Conservation (phyloP, 2,329 filamentous ascomycete species). For the Fusarium incarnatum region DNA sequence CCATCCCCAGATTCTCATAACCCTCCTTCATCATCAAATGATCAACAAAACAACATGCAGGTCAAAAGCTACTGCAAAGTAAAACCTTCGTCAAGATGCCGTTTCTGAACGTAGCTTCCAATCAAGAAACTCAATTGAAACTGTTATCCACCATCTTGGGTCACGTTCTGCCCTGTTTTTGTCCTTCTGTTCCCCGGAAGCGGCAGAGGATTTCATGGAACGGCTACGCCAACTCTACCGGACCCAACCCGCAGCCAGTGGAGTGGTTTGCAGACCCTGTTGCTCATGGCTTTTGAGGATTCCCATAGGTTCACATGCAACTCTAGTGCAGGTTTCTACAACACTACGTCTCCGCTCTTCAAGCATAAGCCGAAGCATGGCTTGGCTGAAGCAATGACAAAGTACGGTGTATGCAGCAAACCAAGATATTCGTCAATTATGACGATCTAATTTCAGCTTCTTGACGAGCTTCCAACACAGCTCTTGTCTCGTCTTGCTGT, state of each 20-base stretch:
- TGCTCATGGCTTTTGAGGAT: slow-evolving; percentile 4
- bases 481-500: not conserved
- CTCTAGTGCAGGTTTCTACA: slow-evolving; percentile 11
- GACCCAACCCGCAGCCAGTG: slow-evolving; percentile 23
- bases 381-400: slow-evolving; percentile 16
- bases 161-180: slow-evolving; percentile 23
- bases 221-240: slow-evolving; percentile 32
- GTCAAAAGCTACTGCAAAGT: slow-evolving; percentile 7
- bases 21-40: slow-evolving; percentile 29
- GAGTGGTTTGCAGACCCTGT: slow-evolving; percentile 23
- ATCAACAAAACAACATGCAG: slow-evolving; percentile 5
- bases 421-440: slow-evolving; percentile 12
- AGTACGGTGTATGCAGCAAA: slow-evolving; percentile 13
- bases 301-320: slow-evolving; percentile 20
- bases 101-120: slow-evolving; percentile 11
- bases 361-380: slow-evolving; percentile 10
- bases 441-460: slow-evolving; percentile 13
- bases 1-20: slow-evolving; percentile 26
- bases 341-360: slow-evolving; percentile 3
- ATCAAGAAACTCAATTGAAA: slow-evolving; percentile 2
- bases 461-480: not conserved
- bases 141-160: slow-evolving; percentile 23
- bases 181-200: slow-evolving; percentile 25
- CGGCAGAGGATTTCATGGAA: slow-evolving; percentile 33
- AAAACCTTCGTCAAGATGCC: slow-evolving; percentile 11